Base-by-base conservation (phyloP, 202 grass and related monocot genomes). In the Digitaria exilis region DNA sequence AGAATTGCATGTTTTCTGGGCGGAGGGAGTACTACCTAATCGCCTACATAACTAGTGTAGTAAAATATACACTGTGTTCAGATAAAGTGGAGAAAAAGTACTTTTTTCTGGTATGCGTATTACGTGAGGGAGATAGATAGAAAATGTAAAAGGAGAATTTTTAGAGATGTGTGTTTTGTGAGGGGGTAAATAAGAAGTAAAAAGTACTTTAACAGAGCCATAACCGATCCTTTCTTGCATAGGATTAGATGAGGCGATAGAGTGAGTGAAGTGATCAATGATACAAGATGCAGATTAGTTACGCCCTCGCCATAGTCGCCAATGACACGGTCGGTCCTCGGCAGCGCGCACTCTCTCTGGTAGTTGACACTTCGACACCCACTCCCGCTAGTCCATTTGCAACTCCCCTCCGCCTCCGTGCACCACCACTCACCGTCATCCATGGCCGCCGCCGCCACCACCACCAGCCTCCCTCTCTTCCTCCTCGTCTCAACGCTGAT, bases 401-500 rank as follows among this genome's bases (percentile, higher is more conserved):
- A 10, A 0, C 28, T 51, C 19, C 22, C 25, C 72, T 13, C 35
- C 59, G 14, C 61, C n/a, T n/a, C n/a, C 31, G 17, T 32, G 6
- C n/a, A 15, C 4, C n/a, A 1, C n/a, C 24, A 30, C n/a, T 75
- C 78, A 39, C 71, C 31, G 22, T 19, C 26, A 32, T 66, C 77
- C 69, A 84, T 85, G 82, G 74, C 34, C 73, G 21, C 68, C 62
- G 0, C 12, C 18, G 9, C 9, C 29, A 0, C 6, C 50, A 0
- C 22, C 48, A 8, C 12, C 29, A 13, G 12, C 75, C 16, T 45
- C 35, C 65, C 43, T 31, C 19, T 79, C 85, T 8, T 80, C 65
- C 54, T 83, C 37, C n/a, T 86, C 16, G 1, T 90, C 0, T 58
- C 82, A 7, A 63, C 32, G 2, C 9, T 77, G 25, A 73, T 54